phyloP scores from a whole-genome alignment of 306 rosid genomes.

The Quercus rubra region DNA sequence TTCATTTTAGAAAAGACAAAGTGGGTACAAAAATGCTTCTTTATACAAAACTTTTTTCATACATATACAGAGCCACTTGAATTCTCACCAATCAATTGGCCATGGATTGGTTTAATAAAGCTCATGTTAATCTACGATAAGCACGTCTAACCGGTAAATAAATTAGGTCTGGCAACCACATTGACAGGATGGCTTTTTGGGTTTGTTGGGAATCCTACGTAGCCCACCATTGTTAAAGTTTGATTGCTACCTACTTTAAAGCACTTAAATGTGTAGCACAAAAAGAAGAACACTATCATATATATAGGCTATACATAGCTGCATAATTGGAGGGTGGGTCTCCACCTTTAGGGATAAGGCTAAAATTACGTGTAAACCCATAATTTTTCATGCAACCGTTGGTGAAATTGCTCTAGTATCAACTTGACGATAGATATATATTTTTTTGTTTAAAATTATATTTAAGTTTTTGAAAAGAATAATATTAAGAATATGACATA shows the following conservation, averaged over 20 bases:
- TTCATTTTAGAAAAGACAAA: too few species aligned
- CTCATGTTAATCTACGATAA: neutral
- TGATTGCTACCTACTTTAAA: slow-evolving; percentile 18
- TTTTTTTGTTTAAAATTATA: neutral
- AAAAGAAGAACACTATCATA: slow-evolving; percentile 1
- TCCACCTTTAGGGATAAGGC: neutral
- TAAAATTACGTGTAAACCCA: neutral
- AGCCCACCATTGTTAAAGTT: slow-evolving; percentile 23
- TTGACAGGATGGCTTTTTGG: slow-evolving; percentile 4
- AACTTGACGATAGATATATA: neutral
- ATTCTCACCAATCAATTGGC: neutral
- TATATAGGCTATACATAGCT: neutral
- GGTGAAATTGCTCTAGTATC: neutral
- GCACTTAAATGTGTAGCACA: slow-evolving; percentile 28
- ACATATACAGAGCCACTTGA: neutral
- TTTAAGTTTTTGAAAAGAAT: too few species aligned
- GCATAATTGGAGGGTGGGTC: slow-evolving; percentile 9
- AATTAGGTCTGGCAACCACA: slow-evolving; percentile 7
- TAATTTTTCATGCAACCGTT: neutral
- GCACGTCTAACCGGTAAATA: neutral
- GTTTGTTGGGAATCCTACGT: slow-evolving; percentile 48
- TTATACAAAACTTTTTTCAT: neutral
- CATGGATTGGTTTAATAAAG: neutral
- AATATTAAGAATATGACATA: too few species aligned
- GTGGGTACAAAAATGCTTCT: too few species aligned